Evolutionary conservation across 305 asterid genomes (phyloP).

Genomic region (Fraxinus angustifolia): DNA sequence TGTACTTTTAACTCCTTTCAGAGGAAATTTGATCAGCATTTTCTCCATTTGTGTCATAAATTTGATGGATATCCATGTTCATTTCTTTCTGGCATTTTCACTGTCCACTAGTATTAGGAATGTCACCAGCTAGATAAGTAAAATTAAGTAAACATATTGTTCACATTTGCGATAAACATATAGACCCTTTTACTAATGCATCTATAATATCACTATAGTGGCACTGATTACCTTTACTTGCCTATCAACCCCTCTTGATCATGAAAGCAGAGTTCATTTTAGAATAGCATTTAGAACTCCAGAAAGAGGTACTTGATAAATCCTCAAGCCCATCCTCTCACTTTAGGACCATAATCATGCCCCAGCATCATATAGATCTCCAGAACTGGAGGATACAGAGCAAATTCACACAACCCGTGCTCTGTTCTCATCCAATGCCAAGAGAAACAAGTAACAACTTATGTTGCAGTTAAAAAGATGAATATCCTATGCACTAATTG

Average conservation of each 20-base stretch:
- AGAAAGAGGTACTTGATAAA: not conserved
- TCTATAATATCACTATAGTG: not conserved
- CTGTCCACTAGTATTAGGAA: not conserved
- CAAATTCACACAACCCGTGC: not conserved
- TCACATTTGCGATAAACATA: not conserved
- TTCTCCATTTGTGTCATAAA: not conserved
- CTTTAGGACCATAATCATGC: not conserved
- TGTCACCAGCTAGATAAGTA: not conserved
- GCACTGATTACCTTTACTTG: not conserved
- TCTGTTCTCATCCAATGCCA: slow-evolving; percentile 13
- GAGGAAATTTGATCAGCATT: not conserved
- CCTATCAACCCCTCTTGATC: not conserved
- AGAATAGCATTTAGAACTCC: not conserved
- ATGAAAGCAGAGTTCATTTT: not conserved
- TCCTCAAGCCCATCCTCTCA: not conserved
- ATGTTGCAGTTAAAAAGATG: not conserved
- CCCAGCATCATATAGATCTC: not conserved
- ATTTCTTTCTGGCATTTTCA: not conserved
- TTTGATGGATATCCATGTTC: not conserved
- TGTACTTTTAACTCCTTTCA: not conserved
- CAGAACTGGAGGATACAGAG: not conserved
- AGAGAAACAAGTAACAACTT: not conserved
- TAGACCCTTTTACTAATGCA: not conserved
- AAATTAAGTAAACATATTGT: not conserved
- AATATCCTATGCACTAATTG: not conserved